phyloP scores from a whole-genome alignment of 306 rosid genomes.

The Trifolium dubium region DNA sequence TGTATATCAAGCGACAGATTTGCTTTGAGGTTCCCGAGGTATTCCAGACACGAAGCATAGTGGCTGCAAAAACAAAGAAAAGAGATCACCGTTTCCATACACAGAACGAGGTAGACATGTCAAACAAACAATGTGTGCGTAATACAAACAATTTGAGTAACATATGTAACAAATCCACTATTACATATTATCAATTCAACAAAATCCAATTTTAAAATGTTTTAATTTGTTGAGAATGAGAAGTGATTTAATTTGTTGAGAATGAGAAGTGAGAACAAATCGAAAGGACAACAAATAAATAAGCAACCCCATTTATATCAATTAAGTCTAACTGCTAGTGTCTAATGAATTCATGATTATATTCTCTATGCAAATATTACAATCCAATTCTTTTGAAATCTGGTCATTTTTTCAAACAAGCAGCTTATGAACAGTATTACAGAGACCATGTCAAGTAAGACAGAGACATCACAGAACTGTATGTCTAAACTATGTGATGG shows the following conservation, averaged over 20 bases:
- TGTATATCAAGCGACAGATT: slow-evolving; percentile 83
- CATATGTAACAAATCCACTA: background rate
- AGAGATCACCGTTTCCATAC: background rate
- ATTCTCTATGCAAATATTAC: slow-evolving; percentile 25
- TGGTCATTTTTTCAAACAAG: slow-evolving; percentile 3
- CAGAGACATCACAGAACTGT: background rate
- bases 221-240: too few species aligned
- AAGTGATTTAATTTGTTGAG: slow-evolving; percentile 15
- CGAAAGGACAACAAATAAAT: slow-evolving; percentile 16
- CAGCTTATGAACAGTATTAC: slow-evolving; percentile 7
- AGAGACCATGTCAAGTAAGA: slow-evolving; percentile 9
- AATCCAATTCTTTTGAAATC: slow-evolving; percentile 2
- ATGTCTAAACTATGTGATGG: background rate
- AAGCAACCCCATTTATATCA: slow-evolving; percentile 9
- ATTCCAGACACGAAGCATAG: slow-evolving; percentile 95
- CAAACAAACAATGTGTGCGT: background rate
- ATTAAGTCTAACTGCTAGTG: slow-evolving; percentile 12
- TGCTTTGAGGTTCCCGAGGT: slow-evolving; percentile 94
- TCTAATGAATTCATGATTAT: slow-evolving; percentile 22
- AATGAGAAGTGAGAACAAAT: background rate
- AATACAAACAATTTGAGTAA: background rate
- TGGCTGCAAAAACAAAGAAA: slow-evolving; percentile 63
- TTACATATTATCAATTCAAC: background rate
- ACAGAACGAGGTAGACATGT: background rate
- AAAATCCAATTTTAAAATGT: slow-evolving; percentile 21